Percentiles rank a stretch among this genome's conserved stretches.
phyloP scores from a whole-genome alignment of 352 stramenopile genomes.

The Albugo laibachii region DNA sequence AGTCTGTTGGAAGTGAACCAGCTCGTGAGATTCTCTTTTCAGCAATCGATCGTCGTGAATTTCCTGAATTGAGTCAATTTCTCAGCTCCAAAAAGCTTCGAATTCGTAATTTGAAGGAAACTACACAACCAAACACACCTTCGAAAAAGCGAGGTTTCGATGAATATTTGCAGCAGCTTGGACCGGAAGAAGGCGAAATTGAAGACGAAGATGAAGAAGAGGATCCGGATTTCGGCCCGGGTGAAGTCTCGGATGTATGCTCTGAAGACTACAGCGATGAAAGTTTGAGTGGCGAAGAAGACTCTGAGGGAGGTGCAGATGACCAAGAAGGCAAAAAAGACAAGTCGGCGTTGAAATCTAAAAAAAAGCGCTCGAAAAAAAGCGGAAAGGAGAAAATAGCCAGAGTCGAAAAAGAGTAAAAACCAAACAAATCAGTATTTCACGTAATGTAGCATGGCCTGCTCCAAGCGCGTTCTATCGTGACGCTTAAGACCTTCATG shows the following conservation, averaged over 20 bases:
- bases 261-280: slow-evolving; percentile 75
- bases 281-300: slow-evolving; percentile 53
- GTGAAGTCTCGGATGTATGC: slow-evolving; percentile 31
- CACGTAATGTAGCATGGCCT: too few relatives aligned
- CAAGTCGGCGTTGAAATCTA: slow-evolving; percentile 8
- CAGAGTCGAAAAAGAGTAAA: too few relatives aligned
- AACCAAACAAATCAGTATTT: too few relatives aligned
- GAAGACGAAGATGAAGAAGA: slow-evolving; percentile 82
- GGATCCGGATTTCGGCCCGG: slow-evolving; percentile 86
- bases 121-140: slow-evolving; percentile 14
- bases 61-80: slow-evolving; percentile 88
- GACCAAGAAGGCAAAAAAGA: slow-evolving; percentile 37
- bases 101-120: slow-evolving; percentile 78
- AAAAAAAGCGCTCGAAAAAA: too few relatives aligned
- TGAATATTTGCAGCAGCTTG: slow-evolving; percentile 56
- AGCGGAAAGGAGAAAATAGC: too few relatives aligned
- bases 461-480: too few relatives aligned
- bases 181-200: slow-evolving; percentile 72
- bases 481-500: too few relatives aligned
- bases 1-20: slow-evolving; percentile 62
- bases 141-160: slow-evolving; percentile 71
- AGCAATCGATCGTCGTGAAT: slow-evolving; percentile 92
- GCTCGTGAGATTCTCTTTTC: slow-evolving; percentile 87
- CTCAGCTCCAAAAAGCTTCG: slow-evolving; percentile 88
- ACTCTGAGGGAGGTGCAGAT: slow-evolving; percentile 42